phyloP scores from a whole-genome alignment of 345 rosid genomes.

The Camelina neglecta region DNA sequence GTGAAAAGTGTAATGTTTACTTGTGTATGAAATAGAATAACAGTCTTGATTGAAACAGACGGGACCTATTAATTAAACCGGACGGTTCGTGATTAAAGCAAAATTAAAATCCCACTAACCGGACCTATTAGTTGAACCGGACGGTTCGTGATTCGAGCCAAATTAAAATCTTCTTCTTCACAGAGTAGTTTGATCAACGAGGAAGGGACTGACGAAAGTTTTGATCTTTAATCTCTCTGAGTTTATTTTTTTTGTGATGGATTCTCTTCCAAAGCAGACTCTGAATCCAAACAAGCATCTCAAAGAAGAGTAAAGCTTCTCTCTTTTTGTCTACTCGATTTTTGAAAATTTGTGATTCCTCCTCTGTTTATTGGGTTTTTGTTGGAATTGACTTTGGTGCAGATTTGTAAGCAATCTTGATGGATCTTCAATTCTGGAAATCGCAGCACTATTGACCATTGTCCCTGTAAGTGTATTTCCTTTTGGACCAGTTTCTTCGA shows the following conservation, averaged over 20 bases:
- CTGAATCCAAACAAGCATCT: slow-evolving; percentile 76
- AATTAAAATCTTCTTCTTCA: background rate
- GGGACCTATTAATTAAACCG: no score
- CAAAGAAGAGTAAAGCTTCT: slow-evolving; percentile 66
- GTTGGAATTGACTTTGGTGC: slow-evolving; percentile 22
- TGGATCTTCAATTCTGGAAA: slow-evolving; percentile 80
- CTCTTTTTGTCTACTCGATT: slow-evolving; percentile 12
- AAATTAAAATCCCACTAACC: background rate
- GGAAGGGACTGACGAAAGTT: background rate
- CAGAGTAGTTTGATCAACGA: background rate
- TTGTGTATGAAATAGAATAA: slow-evolving; percentile 37
- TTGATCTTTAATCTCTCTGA: background rate
- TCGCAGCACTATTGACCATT: slow-evolving; percentile 61
- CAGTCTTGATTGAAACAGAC: slow-evolving; percentile 6
- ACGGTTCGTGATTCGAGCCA: slow-evolving; percentile 4
- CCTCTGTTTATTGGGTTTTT: background rate
- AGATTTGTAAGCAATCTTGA: slow-evolving; percentile 86
- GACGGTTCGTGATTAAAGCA: no score
- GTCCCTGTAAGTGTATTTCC: slow-evolving; percentile 55
- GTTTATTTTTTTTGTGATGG: slow-evolving; percentile 47
- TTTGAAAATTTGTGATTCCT: background rate
- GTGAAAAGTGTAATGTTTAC: slow-evolving; percentile 15
- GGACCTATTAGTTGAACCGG: slow-evolving; percentile 14
- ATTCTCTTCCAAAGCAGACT: slow-evolving; percentile 48
- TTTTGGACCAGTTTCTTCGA: background rate